Evolutionary conservation across 1,139 yeast species (phyloP).

Genomic region (Protomyces inundatus): DNA sequence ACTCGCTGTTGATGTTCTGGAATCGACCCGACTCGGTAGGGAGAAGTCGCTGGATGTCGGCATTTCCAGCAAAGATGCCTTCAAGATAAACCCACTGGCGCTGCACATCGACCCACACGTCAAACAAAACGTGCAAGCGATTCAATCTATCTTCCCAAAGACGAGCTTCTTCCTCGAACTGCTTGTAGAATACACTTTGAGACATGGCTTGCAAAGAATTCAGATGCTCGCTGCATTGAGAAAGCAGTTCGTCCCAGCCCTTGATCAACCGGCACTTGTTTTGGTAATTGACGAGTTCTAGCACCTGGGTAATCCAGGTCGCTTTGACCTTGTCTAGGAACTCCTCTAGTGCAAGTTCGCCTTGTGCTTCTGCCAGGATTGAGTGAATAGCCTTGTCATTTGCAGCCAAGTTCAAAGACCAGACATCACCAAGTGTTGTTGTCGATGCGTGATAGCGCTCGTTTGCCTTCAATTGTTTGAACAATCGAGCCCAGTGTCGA

Average conservation of each 20-base stretch:
- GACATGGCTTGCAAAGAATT: conserved; percentile 65
- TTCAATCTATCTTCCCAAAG: conserved; percentile 57
- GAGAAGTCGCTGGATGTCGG: conserved; percentile 56
- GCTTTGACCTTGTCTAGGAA: conserved; percentile 42
- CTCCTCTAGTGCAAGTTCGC: conserved; percentile 64
- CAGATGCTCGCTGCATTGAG: conserved; percentile 56
- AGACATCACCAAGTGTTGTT: conserved; percentile 54
- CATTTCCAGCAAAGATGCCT: conserved; percentile 59
- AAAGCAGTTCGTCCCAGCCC: conserved; percentile 64
- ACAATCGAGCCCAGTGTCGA: conserved; percentile 66
- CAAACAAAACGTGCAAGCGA: conserved; percentile 51
- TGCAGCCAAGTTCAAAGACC: conserved; percentile 50
- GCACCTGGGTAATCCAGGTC: conserved; percentile 43
- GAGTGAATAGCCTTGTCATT: conserved; percentile 50
- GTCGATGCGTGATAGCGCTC: conserved; percentile 34
- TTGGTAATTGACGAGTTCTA: conserved; percentile 55
- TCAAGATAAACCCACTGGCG: conserved; percentile 82
- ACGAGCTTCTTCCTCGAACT: conserved; percentile 57
- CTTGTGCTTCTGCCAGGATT: conserved; percentile 60
- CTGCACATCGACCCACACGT: conserved; percentile 78
- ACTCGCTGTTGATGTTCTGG: conserved; percentile 58
- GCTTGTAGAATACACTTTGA: conserved; percentile 57
- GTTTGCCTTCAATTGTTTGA: conserved; percentile 37
- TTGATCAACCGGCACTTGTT: conserved; percentile 54
- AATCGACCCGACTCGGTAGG: conserved; percentile 71